Conservation (phyloP, 78 protist species). For the Dictyostelium citrinum region DNA sequence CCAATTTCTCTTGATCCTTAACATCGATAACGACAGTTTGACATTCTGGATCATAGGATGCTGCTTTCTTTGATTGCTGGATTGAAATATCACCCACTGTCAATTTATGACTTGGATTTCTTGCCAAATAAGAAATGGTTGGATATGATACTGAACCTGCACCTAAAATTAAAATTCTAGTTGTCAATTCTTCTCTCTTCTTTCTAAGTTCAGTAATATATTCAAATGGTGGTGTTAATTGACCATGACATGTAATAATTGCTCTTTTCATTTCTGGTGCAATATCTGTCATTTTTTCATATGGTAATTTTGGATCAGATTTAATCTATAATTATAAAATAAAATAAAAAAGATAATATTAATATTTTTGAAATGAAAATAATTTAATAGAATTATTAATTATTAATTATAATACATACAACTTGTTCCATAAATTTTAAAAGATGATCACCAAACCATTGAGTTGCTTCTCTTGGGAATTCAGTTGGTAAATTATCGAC, state of each 20-base stretch:
- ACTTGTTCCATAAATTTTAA: slow-evolving; percentile 62
- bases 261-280: slow-evolving; percentile 71
- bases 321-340: background rate
- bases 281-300: slow-evolving; percentile 70
- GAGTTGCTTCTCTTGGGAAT: slow-evolving; percentile 91
- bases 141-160: slow-evolving; percentile 83
- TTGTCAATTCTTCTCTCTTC: slow-evolving; percentile 62
- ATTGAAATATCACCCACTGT: slow-evolving; percentile 66
- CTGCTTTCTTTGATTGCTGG: slow-evolving; percentile 13
- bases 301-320: slow-evolving; percentile 75
- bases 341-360: too few species aligned
- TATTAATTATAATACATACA: slow-evolving; percentile 20
- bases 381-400: too few species aligned
- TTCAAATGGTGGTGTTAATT: slow-evolving; percentile 81
- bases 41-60: background rate
- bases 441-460: slow-evolving; percentile 88
- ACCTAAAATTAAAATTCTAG: slow-evolving; percentile 79
- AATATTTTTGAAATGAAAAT: too few species aligned
- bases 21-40: slow-evolving; percentile 47
- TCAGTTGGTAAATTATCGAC: slow-evolving; percentile 96
- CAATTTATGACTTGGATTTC: slow-evolving; percentile 67
- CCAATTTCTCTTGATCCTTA: slow-evolving; percentile 23
- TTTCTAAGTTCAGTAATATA: slow-evolving; percentile 84
- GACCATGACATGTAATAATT: slow-evolving; percentile 79
- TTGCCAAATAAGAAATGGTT: slow-evolving; percentile 44